Percentiles rank a stretch among this genome's conserved stretches.
Evolutionary conservation across 345 rosid species (phyloP).

Genomic region (Eucalyptus camaldulensis): DNA sequence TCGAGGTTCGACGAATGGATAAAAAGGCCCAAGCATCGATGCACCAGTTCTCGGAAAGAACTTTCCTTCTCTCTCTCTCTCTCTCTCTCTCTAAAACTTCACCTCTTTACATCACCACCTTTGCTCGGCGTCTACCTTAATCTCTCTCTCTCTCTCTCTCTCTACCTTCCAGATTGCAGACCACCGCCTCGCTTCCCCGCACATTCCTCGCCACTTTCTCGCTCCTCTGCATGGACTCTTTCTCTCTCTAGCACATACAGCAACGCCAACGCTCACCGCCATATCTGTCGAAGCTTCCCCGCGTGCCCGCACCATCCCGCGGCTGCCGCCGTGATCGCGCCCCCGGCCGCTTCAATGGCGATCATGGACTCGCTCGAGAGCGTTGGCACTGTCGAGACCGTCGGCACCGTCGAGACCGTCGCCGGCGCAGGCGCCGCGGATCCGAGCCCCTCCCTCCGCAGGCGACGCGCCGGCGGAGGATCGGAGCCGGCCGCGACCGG

Average conservation of each 20-base stretch:
- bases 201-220: not conserved
- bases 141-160: not conserved
- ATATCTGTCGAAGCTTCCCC: not conserved
- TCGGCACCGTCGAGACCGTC: not conserved
- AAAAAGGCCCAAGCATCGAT: not conserved
- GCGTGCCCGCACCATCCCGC: not conserved
- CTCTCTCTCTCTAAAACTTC: not conserved
- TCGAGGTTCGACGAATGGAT: not conserved
- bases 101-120: not conserved
- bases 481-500: not conserved
- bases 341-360: constrained; percentile 8
- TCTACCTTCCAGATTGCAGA: not conserved
- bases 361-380: constrained; percentile 12
- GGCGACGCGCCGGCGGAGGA: constrained; percentile 6
- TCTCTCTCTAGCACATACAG: not conserved
- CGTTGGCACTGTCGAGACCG: constrained; percentile 1
- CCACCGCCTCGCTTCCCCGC: not conserved
- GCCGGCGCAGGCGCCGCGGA: constrained; percentile 15
- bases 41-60: not conserved
- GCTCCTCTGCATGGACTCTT: not conserved
- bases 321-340: not conserved
- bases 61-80: not conserved
- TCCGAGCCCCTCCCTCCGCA: constrained; percentile 26
- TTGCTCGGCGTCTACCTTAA: not conserved
- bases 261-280: not conserved